phyloP scores from a whole-genome alignment of 2,329 filamentous ascomycete species.

The Coniochaeta pulveracea region DNA sequence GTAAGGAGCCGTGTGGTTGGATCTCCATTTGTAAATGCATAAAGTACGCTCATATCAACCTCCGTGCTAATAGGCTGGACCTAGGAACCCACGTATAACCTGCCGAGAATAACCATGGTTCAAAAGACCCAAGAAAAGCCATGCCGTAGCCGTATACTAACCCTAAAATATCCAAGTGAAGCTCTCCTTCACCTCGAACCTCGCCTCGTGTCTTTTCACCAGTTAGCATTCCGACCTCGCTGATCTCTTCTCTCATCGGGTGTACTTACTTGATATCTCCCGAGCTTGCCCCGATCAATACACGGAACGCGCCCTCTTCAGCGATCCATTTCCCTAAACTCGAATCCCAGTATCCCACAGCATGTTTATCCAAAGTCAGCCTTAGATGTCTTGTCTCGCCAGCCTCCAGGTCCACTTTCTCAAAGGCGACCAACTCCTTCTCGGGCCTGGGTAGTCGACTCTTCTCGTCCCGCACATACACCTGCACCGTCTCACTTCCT shows the following conservation, averaged over 20 bases:
- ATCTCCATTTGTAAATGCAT: too few species aligned
- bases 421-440: constrained; percentile 62
- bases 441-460: constrained; percentile 52
- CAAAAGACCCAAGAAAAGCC: neutral
- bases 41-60: too few species aligned
- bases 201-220: constrained; percentile 16
- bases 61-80: too few species aligned
- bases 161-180: constrained; percentile 53
- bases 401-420: constrained; percentile 47
- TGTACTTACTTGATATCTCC: constrained; percentile 47
- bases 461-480: constrained; percentile 54
- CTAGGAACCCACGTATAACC: too few species aligned
- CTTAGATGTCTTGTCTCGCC: constrained; percentile 41
- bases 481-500: constrained; percentile 55
- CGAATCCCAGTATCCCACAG: constrained; percentile 52
- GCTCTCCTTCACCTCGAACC: constrained; percentile 50
- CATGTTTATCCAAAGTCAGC: constrained; percentile 35
- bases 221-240: constrained; percentile 11
- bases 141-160: neutral
- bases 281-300: constrained; percentile 50
- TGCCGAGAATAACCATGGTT: too few species aligned
- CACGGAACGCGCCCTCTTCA: constrained; percentile 50
- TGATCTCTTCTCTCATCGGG: constrained; percentile 2
- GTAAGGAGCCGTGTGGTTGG: too few species aligned
- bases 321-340: constrained; percentile 49